Conservation (phyloP, 805 yeast species). For the Metschnikowia koreensis region DNA sequence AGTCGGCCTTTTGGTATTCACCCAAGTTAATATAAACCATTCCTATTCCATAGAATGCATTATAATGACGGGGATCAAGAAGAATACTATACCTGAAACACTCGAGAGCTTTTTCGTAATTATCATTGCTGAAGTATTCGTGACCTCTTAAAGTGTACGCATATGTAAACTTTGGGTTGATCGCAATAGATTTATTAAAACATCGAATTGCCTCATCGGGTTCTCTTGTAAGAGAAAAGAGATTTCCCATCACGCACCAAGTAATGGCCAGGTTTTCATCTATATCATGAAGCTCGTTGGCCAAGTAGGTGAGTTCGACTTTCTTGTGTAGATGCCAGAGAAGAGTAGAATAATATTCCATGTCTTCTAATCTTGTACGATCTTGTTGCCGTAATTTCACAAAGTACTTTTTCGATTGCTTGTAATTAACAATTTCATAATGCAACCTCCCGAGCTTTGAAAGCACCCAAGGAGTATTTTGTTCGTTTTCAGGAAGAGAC, state of each 20-base stretch:
- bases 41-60: constrained; percentile 94
- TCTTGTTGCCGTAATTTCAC: constrained; percentile 62
- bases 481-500: constrained; percentile 59
- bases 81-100: constrained; percentile 77
- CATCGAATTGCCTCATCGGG: constrained; percentile 88
- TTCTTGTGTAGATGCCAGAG: constrained; percentile 91
- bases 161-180: constrained; percentile 72
- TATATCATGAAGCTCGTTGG: constrained; percentile 73
- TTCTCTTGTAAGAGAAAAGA: constrained; percentile 78
- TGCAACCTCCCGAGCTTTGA: constrained; percentile 77
- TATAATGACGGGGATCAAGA: constrained; percentile 80
- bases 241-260: constrained; percentile 90
- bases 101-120: constrained; percentile 83
- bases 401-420: constrained; percentile 67
- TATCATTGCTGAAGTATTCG: constrained; percentile 83
- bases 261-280: constrained; percentile 72
- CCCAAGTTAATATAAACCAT: constrained; percentile 89
- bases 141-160: constrained; percentile 94
- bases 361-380: constrained; percentile 76
- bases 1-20: constrained; percentile 76
- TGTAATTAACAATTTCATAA: constrained; percentile 85
- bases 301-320: constrained; percentile 72
- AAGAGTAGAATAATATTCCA: constrained; percentile 88
- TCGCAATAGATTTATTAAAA: constrained; percentile 71
- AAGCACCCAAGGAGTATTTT: constrained; percentile 80